A percentile compares a stretch with the other conserved stretches of the same genome.
Conservation (phyloP, 441 rosid genomes). For the Iberis amara region DNA sequence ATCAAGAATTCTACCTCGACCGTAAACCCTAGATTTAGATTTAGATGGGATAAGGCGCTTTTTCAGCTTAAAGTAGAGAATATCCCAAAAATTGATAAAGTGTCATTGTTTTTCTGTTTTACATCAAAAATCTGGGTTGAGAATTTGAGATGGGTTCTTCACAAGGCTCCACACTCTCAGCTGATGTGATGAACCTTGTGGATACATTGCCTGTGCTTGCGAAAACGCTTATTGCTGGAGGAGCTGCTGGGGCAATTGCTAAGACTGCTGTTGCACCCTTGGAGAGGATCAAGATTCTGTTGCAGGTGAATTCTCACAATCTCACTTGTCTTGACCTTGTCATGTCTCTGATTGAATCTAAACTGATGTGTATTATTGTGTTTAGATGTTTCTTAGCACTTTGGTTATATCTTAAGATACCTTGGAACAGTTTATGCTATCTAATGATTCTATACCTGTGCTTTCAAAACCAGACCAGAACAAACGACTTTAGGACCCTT, state of each 20-base stretch:
- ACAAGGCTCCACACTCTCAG: conserved; percentile 61
- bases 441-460: conserved; percentile 11
- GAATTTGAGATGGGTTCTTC: conserved; percentile 49
- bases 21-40: conserved; percentile 63
- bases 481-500: conserved; percentile 68
- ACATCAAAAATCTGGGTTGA: neutral
- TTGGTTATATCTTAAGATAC: neutral
- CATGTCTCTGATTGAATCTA: neutral
- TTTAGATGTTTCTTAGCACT: neutral
- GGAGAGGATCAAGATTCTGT: conserved; percentile 78
- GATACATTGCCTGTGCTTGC: conserved; percentile 76
- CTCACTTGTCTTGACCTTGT: neutral
- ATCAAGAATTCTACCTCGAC: conserved; percentile 32
- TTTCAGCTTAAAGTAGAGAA: conserved; percentile 41
- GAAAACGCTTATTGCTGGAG: conserved; percentile 91
- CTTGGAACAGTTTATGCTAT: neutral
- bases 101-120: conserved; percentile 4
- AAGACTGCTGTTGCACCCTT: conserved; percentile 92
- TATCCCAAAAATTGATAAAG: conserved; percentile 20
- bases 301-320: conserved; percentile 54
- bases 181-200: conserved; percentile 56
- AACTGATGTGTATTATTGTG: neutral
- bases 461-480: conserved; percentile 58
- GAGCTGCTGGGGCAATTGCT: conserved; percentile 92
- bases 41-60: conserved; percentile 83